phyloP scores from a whole-genome alignment of 371 early-diverging fungal genomes.

The Mucor mucedo region DNA sequence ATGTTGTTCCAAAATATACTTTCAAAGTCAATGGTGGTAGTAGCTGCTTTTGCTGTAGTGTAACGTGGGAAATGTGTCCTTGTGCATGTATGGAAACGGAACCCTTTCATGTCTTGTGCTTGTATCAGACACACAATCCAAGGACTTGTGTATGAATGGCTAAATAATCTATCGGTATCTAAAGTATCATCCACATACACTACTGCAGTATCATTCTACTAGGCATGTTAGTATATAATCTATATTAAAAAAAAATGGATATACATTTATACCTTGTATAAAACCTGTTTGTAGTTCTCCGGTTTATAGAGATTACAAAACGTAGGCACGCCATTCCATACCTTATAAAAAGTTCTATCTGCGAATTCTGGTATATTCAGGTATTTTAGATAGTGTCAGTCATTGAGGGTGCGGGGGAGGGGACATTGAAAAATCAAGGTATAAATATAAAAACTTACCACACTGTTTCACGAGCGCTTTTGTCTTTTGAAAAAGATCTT shows the following conservation, averaged over 20 bases:
- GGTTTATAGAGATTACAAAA: conserved; percentile 31
- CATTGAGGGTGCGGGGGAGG: too few species aligned
- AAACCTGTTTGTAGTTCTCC: conserved; percentile 31
- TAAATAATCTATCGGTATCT: conserved; percentile 6
- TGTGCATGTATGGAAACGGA: conserved; percentile 38
- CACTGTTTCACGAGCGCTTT: conserved; percentile 36
- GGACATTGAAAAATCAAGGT: too few species aligned
- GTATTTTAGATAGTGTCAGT: neutral
- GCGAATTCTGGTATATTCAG: neutral
- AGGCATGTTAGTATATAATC: neutral
- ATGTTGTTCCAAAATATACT: conserved; percentile 55
- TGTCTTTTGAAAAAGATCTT: conserved; percentile 26
- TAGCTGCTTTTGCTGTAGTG: neutral
- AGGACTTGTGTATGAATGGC: conserved; percentile 26
- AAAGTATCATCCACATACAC: conserved; percentile 43
- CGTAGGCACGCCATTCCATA: conserved; percentile 33
- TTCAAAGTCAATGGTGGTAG: conserved; percentile 41
- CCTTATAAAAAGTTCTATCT: conserved; percentile 29
- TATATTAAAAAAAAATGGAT: neutral
- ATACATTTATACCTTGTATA: conserved; percentile 21
- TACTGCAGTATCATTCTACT: conserved; percentile 37
- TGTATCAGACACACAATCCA: conserved; percentile 52
- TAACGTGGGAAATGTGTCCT: conserved; percentile 8
- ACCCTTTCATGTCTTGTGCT: conserved; percentile 41
- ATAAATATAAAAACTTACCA: conserved; percentile 9